phyloP scores from a whole-genome alignment of 148 eudicot species.

The Mesembryanthemum crystallinum region DNA sequence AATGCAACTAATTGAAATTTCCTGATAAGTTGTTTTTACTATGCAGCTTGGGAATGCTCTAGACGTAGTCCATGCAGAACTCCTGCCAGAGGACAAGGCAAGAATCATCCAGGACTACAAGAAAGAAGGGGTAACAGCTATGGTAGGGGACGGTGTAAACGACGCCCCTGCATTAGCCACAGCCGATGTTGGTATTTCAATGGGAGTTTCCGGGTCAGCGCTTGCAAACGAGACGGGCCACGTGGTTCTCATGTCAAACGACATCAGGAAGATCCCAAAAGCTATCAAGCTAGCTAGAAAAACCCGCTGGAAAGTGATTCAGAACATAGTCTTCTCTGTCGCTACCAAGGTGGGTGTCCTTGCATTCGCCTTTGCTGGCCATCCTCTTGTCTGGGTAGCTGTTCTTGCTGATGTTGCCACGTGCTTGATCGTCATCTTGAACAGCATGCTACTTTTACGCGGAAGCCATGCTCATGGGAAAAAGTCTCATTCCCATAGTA shows the following conservation, averaged over 20 bases:
- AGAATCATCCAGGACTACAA: conserved; percentile 55
- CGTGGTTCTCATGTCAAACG: conserved; percentile 82
- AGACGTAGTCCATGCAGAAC: conserved; percentile 63
- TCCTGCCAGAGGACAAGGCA: conserved; percentile 83
- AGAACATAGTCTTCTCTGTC: conserved; percentile 62
- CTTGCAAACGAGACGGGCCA: conserved; percentile 88
- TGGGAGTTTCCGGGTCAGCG: conserved; percentile 95
- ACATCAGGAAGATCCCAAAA: conserved; percentile 64
- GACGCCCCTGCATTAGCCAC: conserved; percentile 95
- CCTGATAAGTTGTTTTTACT: background rate
- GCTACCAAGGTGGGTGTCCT: conserved; percentile 56
- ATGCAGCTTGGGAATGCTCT: conserved; percentile 64
- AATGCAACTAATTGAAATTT: background rate
- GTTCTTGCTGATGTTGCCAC: conserved; percentile 80
- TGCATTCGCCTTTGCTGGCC: conserved; percentile 63
- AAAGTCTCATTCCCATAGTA: conserved; percentile 29
- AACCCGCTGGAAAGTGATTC: conserved; percentile 54
- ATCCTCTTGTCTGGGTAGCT: conserved; percentile 91
- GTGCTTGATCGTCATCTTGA: conserved; percentile 70
- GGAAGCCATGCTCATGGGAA: conserved; percentile 25
- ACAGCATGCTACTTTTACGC: conserved; percentile 77
- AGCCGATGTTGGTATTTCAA: conserved; percentile 88
- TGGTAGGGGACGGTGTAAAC: conserved; percentile 97
- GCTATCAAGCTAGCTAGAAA: conserved; percentile 54
- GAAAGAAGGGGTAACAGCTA: conserved; percentile 56